Conservation (phyloP, 139 green algal species). For the Chlamydomonas schloesseri region DNA sequence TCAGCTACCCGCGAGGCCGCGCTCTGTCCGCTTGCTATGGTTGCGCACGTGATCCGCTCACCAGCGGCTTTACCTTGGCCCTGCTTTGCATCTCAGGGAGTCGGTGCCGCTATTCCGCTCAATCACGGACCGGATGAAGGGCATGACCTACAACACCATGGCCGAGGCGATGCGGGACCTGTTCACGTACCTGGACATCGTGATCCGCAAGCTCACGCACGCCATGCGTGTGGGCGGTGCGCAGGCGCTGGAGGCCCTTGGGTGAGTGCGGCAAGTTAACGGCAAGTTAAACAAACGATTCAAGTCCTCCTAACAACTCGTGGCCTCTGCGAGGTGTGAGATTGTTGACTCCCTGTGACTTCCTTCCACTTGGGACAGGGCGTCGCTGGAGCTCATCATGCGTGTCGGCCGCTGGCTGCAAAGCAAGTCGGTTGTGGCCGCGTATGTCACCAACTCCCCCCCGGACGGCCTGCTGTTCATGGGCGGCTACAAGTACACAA, state of each 20-base stretch:
- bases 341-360: no score
- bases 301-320: no score
- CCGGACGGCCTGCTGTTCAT: background rate
- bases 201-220: background rate
- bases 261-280: background rate
- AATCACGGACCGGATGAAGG: background rate
- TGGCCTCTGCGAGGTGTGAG: no score
- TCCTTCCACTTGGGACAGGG: background rate
- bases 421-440: background rate
- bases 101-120: background rate
- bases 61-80: no score
- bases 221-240: background rate
- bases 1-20: no score
- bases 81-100: background rate
- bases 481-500: background rate
- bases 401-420: background rate
- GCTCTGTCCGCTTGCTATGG: no score
- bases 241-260: background rate
- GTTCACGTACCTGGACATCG: background rate
- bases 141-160: background rate
- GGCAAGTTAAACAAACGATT: no score
- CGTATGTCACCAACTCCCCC: background rate
- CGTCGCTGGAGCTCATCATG: background rate
- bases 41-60: no score
- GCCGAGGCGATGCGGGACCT: background rate